Evolutionary conservation across 768 basidiomycete species (phyloP).

Genomic region (Auricularia sp.): DNA sequence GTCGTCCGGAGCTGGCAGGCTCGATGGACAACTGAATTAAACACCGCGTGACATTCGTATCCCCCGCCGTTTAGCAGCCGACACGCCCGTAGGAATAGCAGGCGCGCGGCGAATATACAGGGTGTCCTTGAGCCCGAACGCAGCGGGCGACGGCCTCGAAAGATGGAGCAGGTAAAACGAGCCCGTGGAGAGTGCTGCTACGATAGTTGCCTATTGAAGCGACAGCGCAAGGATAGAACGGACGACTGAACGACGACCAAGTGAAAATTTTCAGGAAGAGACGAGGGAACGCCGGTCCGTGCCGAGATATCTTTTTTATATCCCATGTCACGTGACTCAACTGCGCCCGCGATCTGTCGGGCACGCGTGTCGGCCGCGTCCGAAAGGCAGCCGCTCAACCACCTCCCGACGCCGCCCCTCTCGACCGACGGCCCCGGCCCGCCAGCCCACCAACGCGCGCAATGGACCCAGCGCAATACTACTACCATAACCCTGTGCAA

Average conservation of each 20-base stretch:
- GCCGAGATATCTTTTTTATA: too few relatives aligned
- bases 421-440: neutral
- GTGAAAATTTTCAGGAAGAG: too few relatives aligned
- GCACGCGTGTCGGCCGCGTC: neutral
- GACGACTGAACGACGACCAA: too few relatives aligned
- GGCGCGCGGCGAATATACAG: neutral
- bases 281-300: too few relatives aligned
- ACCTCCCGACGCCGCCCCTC: neutral
- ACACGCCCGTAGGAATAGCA: neutral
- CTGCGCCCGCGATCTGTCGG: too few relatives aligned
- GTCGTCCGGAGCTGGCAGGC: neutral
- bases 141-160: too few relatives aligned
- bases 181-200: too few relatives aligned
- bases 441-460: neutral
- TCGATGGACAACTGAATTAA: neutral
- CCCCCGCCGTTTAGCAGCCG: constrained; percentile 1
- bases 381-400: neutral
- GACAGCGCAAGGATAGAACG: too few relatives aligned
- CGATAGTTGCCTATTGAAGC: too few relatives aligned
- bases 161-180: too few relatives aligned
- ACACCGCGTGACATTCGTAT: neutral
- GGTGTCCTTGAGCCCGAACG: neutral
- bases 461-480: neutral
- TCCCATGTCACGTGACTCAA: too few relatives aligned
- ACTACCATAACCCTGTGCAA: neutral